A percentile compares a stretch with the other conserved stretches of the same genome.
These are phyloP conservation scores for Penstemon newberryi DNA, from an alignment of 257 asterid genomes.

Conservation along the genomic window DNA sequence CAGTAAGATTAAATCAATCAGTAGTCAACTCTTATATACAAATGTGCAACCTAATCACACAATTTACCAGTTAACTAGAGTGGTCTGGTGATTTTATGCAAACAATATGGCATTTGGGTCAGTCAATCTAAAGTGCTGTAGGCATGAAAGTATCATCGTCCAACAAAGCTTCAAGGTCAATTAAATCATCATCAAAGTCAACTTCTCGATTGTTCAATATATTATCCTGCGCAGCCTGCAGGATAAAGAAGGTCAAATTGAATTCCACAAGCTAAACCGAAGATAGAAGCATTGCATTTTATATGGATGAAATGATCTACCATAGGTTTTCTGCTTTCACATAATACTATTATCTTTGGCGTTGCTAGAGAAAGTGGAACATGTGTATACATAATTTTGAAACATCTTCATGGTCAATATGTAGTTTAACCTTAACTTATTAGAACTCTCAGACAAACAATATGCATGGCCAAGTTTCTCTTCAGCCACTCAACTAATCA, in stretches of 20 bases:
- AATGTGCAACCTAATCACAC: neutral
- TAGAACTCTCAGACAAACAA: neutral
- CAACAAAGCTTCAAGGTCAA: slow-evolving; percentile 69
- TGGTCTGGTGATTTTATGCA: neutral
- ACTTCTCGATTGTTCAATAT: slow-evolving; percentile 44
- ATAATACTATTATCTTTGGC: neutral
- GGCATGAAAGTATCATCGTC: slow-evolving; percentile 66
- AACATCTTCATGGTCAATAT: neutral
- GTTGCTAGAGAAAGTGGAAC: neutral
- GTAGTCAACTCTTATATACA: neutral
- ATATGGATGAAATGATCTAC: neutral
- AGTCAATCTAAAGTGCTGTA: slow-evolving; percentile 5
- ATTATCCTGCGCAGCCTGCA: slow-evolving; percentile 64
- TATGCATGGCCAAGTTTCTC: neutral
- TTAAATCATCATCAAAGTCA: slow-evolving; percentile 64
- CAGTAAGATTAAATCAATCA: neutral
- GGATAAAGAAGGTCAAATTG: slow-evolving; percentile 22
- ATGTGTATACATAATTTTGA: neutral
- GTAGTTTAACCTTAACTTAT: neutral
- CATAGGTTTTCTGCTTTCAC: neutral
- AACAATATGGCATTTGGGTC: neutral
- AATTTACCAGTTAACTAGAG: neutral
- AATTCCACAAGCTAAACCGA: slow-evolving; percentile 11
- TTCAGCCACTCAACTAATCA: neutral
- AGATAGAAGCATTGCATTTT: slow-evolving; percentile 5